Conservation (phyloP, 805 yeast genomes). For the Candida golubevii region DNA sequence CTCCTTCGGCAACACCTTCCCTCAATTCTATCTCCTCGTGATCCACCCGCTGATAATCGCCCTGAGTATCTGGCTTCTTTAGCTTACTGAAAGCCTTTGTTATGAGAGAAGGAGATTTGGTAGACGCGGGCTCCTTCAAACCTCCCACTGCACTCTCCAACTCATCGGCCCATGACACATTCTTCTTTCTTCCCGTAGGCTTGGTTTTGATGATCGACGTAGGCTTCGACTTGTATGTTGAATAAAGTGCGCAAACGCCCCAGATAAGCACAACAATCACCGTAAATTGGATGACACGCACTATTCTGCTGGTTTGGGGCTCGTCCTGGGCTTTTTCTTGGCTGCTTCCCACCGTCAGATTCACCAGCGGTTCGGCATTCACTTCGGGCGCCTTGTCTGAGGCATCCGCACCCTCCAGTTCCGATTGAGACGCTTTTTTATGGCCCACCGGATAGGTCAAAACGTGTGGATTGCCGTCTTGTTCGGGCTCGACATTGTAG, state of each 20-base stretch:
- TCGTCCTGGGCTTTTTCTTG: background rate
- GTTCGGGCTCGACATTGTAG: conserved; percentile 11
- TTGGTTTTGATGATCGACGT: conserved; percentile 39
- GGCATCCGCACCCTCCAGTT: background rate
- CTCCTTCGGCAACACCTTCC: conserved; percentile 23
- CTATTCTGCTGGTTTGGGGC: conserved; percentile 20
- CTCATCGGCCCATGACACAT: conserved; percentile 47
- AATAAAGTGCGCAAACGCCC: conserved; percentile 38
- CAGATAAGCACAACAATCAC: conserved; percentile 36
- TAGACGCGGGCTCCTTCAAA: conserved; percentile 15
- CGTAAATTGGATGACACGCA: conserved; percentile 37
- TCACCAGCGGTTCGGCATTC: background rate
- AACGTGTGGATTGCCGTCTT: conserved; percentile 14
- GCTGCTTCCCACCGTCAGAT: background rate
- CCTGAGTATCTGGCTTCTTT: conserved; percentile 24
- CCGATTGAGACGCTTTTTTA: background rate
- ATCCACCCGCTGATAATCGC: conserved; percentile 25
- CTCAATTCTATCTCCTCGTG: conserved; percentile 36
- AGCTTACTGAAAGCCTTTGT: conserved; percentile 32
- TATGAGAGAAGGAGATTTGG: conserved; percentile 33
- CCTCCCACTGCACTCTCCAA: conserved; percentile 27
- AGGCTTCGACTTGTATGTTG: conserved; percentile 35
- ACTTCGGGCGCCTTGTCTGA: background rate
- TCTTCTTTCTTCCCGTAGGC: conserved; percentile 35
- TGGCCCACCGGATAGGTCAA: conserved; percentile 6